A percentile compares a stretch with the other conserved stretches of the same genome.
Evolutionary conservation across 148 eudicot species (phyloP).

Genomic region (Diospyros kaki): DNA sequence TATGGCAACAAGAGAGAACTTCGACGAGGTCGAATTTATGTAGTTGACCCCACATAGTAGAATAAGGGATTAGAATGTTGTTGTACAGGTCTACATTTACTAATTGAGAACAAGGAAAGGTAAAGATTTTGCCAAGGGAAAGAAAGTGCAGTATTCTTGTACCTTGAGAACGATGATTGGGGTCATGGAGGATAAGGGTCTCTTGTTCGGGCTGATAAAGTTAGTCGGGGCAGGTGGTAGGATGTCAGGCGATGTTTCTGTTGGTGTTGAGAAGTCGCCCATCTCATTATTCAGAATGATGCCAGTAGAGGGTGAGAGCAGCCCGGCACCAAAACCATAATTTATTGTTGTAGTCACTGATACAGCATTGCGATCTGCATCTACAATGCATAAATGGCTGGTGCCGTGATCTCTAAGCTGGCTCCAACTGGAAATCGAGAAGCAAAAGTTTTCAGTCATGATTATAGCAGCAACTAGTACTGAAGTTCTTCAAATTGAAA

Average conservation of each 20-base stretch:
- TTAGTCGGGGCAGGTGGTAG: constrained; percentile 85
- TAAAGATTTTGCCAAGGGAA: not conserved
- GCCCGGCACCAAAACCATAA: constrained; percentile 61
- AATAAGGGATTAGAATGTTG: no score
- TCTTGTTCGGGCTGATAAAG: constrained; percentile 72
- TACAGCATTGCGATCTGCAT: constrained; percentile 86
- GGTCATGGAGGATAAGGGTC: constrained; percentile 95
- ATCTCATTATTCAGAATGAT: constrained; percentile 77
- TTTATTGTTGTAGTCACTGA: constrained; percentile 89
- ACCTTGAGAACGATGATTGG: constrained; percentile 80
- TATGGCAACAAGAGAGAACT: no score
- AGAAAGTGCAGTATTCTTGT: not conserved
- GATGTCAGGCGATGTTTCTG: constrained; percentile 42
- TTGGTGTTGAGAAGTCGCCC: constrained; percentile 85
- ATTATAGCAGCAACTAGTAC: not conserved
- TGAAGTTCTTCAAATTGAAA: not conserved
- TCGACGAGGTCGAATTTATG: no score
- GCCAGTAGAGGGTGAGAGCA: constrained; percentile 78
- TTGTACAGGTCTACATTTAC: no score
- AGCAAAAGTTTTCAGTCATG: not conserved
- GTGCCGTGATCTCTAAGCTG: constrained; percentile 87
- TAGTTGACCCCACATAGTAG: no score
- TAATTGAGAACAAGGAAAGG: not conserved
- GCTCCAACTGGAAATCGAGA: constrained; percentile 57
- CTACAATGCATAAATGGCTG: constrained; percentile 91